These are phyloP conservation scores for Paramecium tetraurelia DNA, from an alignment of 73 alveolate species.

Conservation along the genomic window DNA sequence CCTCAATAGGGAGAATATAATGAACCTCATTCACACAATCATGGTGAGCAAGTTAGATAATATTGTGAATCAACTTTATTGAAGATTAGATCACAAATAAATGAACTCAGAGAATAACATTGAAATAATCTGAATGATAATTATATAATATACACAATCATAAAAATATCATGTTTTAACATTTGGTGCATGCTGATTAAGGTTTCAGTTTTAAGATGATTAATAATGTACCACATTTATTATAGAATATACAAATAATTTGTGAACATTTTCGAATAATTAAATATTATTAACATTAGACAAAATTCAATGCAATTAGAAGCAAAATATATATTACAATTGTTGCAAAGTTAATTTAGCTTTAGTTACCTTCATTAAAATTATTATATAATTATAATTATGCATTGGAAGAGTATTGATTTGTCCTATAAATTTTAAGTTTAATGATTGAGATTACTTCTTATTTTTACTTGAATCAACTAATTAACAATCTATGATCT, in stretches of 20 bases:
- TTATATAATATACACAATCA: background rate
- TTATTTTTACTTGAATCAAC: background rate
- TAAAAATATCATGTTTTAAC: background rate
- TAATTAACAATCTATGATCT: background rate
- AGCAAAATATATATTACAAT: background rate
- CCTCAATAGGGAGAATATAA: conserved; percentile 8
- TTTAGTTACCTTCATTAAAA: background rate
- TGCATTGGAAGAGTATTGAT: background rate
- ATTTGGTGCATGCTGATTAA: background rate
- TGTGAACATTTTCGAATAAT: background rate
- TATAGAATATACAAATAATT: background rate
- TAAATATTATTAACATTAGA: background rate
- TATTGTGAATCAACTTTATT: background rate
- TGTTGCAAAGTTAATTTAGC: background rate
- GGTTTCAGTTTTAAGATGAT: background rate
- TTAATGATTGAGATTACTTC: background rate
- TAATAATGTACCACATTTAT: background rate
- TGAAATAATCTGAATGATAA: background rate
- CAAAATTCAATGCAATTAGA: background rate
- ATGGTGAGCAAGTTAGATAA: background rate
- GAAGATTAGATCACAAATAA: background rate
- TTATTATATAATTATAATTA: background rate
- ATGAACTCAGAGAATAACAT: conserved; percentile 18
- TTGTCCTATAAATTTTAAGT: background rate
- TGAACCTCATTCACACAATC: conserved; percentile 12